phyloP scores from a whole-genome alignment of 352 stramenopile species.

The Pythium sukuiense region DNA sequence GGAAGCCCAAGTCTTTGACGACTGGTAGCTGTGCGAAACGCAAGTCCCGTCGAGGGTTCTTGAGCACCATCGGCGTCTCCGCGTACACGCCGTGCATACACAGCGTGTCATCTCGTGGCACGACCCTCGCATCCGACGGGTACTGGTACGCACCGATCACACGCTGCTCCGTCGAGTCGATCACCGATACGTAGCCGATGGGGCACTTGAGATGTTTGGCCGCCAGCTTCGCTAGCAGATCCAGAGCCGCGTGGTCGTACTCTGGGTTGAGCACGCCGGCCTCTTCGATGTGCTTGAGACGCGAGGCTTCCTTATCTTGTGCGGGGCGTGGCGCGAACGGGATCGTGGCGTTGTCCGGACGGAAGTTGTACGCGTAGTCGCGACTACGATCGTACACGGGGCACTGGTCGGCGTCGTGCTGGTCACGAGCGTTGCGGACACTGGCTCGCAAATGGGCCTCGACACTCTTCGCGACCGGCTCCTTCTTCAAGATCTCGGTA shows the following conservation, averaged over 20 bases:
- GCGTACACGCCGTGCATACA: constrained; percentile 59
- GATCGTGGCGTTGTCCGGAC: constrained; percentile 31
- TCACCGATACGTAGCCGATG: constrained; percentile 58
- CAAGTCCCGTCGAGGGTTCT: constrained; percentile 57
- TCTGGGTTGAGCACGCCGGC: constrained; percentile 36
- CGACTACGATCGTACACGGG: constrained; percentile 35
- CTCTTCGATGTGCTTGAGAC: constrained; percentile 43
- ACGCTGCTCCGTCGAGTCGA: constrained; percentile 44
- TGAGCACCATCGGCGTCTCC: constrained; percentile 60
- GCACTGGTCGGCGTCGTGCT: constrained; percentile 20
- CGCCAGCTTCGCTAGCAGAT: constrained; percentile 51
- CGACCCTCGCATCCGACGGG: constrained; percentile 26
- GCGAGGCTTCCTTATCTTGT: constrained; percentile 34
- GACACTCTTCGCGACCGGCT: constrained; percentile 29
- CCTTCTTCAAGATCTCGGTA: constrained; percentile 14
- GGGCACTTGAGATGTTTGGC: constrained; percentile 45
- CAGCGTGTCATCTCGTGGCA: constrained; percentile 48
- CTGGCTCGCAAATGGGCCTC: constrained; percentile 40
- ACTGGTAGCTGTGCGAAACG: constrained; percentile 49
- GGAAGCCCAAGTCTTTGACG: constrained; percentile 42
- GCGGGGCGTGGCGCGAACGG: constrained; percentile 44
- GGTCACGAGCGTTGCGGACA: constrained; percentile 29
- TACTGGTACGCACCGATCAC: constrained; percentile 47
- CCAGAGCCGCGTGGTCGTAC: constrained; percentile 47
- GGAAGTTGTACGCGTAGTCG: constrained; percentile 53